These are phyloP conservation scores for Alloteropsis angusta DNA, from an alignment of 202 grass and related monocot species.

Conservation along the genomic window DNA sequence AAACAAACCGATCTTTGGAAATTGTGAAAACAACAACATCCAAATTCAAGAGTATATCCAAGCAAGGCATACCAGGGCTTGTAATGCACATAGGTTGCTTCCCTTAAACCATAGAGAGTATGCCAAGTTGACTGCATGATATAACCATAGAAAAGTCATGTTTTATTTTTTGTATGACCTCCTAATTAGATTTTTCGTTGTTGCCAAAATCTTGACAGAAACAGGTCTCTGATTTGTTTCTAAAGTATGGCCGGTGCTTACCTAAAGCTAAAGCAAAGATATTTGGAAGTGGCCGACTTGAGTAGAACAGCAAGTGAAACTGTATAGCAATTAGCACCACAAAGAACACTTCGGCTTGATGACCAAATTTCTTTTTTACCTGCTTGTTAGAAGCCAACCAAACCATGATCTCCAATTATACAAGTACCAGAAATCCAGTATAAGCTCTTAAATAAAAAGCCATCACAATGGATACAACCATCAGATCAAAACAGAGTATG, in stretches of 20 bases:
- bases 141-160: conserved; percentile 10
- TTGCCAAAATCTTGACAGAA: background rate
- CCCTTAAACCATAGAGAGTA: conserved; percentile 89
- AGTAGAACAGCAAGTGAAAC: conserved; percentile 92
- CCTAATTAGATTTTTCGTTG: background rate
- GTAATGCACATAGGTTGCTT: conserved; percentile 46
- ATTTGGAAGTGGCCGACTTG: conserved; percentile 89
- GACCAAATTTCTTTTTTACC: conserved; percentile 79
- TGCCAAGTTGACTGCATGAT: conserved; percentile 65
- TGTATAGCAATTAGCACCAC: conserved; percentile 63
- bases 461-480: background rate
- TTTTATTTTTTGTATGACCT: background rate
- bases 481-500: background rate
- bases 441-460: background rate
- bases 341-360: conserved; percentile 72
- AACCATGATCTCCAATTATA: conserved; percentile 11
- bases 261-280: conserved; percentile 90
- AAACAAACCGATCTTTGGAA: background rate
- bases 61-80: conserved; percentile 50
- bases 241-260: conserved; percentile 28
- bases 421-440: background rate
- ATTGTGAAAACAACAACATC: background rate
- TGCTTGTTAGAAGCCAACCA: conserved; percentile 23
- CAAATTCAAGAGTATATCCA: background rate
- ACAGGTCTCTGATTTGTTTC: background rate